Evolutionary conservation across 768 basidiomycete species (phyloP), one percentile per base, ranked within the genome.

Genomic region (Xerocomellus chrysenteron): DNA sequence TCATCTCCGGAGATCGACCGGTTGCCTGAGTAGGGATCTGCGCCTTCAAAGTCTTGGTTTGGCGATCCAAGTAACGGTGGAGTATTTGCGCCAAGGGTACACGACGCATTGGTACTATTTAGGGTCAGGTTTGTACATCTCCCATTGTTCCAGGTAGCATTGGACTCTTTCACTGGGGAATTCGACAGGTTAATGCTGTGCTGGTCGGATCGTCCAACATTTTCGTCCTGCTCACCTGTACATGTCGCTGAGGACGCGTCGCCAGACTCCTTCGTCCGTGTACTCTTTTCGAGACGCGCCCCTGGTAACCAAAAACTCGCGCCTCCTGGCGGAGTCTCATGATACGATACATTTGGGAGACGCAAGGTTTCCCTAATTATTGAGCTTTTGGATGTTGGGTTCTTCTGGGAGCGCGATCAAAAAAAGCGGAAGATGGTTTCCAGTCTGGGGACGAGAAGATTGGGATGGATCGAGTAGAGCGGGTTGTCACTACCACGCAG

Each of bases 91-190:
- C 50, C 73, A 71, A 35, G 68, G 67, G 33, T 73, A 78, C 10
- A 90, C 83, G 55, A 74, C 70, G 65, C 90, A 92, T 26, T 82
- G 80, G 61, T 91, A n/a, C n/a, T n/a, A 92, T n/a, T 71, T 69
- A 4, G 86, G 83, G 65, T 92, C 90, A 10, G 92, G 78, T 66
- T 91, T 92, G 73, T 91, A 86, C 28, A 92, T 84, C 58, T 92
- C 90, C 90, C 90, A 92, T 68, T 91, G 89, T 36, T 92, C 88
- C 67, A 87, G 87, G 19, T 82, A 80, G 65, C 80, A 81, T 55
- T 80, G 68, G 50, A 81, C 70, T 1, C 69, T 66, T 70, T 81
- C 73, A 11, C 86, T 86, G 58, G 26, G 39, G 57, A 53, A 56
- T 57, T 62, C 28, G 43, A 59, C 46, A 1, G 45, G 58, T 62